These are phyloP conservation scores for Solanum acaule DNA, from an alignment of 257 asterid species.

Conservation along the genomic window DNA sequence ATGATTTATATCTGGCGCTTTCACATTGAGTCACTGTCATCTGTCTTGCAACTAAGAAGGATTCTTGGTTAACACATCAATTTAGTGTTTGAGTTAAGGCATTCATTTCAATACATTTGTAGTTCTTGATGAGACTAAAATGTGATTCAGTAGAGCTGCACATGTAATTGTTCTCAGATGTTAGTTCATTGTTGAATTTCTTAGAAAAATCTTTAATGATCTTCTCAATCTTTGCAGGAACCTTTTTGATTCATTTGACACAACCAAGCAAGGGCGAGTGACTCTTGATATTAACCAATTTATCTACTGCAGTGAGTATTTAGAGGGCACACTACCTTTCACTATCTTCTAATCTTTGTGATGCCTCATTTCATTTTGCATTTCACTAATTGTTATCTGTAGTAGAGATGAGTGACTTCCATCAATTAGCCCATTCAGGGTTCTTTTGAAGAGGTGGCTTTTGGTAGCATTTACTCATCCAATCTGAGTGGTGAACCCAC, in stretches of 20 bases:
- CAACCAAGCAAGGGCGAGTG: conserved; percentile 74
- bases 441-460: neutral
- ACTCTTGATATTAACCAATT: conserved; percentile 82
- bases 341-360: neutral
- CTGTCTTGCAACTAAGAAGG: neutral
- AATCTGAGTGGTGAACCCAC: neutral
- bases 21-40: neutral
- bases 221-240: conserved; percentile 33
- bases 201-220: neutral
- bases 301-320: conserved; percentile 66
- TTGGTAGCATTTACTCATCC: neutral
- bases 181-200: neutral
- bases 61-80: neutral
- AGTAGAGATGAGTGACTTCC: neutral
- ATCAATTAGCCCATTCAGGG: neutral
- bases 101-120: neutral
- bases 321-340: neutral
- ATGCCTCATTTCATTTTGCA: neutral
- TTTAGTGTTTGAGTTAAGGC: neutral
- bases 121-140: neutral
- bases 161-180: neutral
- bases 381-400: neutral
- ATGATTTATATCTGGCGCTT: neutral
- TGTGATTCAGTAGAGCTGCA: neutral
- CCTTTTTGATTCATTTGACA: conserved; percentile 66